phyloP scores from a whole-genome alignment of 192 early-diverging fungal genomes.

The Dispira simplex region DNA sequence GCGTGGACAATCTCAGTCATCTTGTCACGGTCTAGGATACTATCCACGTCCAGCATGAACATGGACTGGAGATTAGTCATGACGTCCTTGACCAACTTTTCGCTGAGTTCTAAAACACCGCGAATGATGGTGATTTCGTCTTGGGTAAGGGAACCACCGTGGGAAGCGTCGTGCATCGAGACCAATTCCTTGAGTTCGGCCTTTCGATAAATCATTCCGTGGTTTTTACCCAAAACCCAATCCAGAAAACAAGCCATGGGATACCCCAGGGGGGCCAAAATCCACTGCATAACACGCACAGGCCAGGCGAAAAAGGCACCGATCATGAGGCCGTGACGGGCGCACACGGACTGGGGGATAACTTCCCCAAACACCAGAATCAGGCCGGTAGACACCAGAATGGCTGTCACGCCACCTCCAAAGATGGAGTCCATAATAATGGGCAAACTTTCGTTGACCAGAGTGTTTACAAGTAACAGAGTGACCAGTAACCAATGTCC shows the following conservation, averaged over 20 bases:
- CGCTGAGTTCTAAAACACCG: slow-evolving; percentile 58
- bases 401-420: slow-evolving; percentile 63
- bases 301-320: slow-evolving; percentile 78
- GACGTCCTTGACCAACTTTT: slow-evolving; percentile 44
- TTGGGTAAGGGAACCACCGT: slow-evolving; percentile 48
- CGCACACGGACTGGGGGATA: slow-evolving; percentile 83
- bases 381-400: slow-evolving; percentile 71
- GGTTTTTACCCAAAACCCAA: slow-evolving; percentile 61
- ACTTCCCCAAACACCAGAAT: slow-evolving; percentile 96
- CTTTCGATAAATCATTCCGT: slow-evolving; percentile 80
- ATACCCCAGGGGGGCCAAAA: slow-evolving; percentile 53
- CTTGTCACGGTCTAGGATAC: slow-evolving; percentile 33
- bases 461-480: slow-evolving; percentile 78
- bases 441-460: slow-evolving; percentile 90
- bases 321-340: slow-evolving; percentile 72
- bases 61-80: slow-evolving; percentile 60
- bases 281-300: slow-evolving; percentile 44
- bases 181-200: slow-evolving; percentile 65
- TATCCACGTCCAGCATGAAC: slow-evolving; percentile 46
- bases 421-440: slow-evolving; percentile 67
- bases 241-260: slow-evolving; percentile 82
- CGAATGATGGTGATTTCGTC: slow-evolving; percentile 73
- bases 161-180: slow-evolving; percentile 48
- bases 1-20: slow-evolving; percentile 42
- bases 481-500: slow-evolving; percentile 91